A percentile compares a stretch with the other conserved stretches of the same genome.
phyloP scores from a whole-genome alignment of 306 rosid genomes.

The Sophora flavescens region DNA sequence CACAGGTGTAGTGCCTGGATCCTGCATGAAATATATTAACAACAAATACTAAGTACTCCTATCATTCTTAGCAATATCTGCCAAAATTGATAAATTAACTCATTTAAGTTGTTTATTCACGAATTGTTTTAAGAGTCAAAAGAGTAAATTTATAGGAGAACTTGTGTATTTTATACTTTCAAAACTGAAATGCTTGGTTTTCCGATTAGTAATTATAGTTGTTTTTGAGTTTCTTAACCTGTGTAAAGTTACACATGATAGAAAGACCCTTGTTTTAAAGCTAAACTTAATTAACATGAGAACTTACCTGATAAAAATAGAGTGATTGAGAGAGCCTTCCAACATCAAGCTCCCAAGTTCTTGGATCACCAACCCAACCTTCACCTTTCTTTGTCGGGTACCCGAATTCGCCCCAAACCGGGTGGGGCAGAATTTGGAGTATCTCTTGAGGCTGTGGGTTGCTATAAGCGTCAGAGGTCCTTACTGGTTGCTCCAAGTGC shows the following conservation, averaged over 20 bases:
- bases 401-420: constrained; percentile 69
- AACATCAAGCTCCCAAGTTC: constrained; percentile 75
- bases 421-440: constrained; percentile 68
- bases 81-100: neutral
- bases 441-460: constrained; percentile 79
- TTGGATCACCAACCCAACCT: constrained; percentile 71
- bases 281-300: neutral
- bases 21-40: constrained; percentile 36
- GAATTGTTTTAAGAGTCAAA: constrained; percentile 21
- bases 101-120: neutral
- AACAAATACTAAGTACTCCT: neutral
- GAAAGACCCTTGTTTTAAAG: constrained; percentile 19
- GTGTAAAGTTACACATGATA: too few species aligned
- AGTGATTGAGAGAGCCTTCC: constrained; percentile 73
- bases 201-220: too few species aligned
- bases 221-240: too few species aligned
- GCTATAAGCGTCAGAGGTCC: constrained; percentile 63
- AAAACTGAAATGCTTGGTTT: too few species aligned
- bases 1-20: constrained; percentile 45
- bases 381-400: constrained; percentile 67
- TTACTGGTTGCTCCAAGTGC: constrained; percentile 55
- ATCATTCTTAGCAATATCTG: neutral
- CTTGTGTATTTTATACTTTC: too few species aligned
- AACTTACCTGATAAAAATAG: constrained; percentile 66
- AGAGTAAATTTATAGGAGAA: too few species aligned